These are phyloP conservation scores for Nigrograna mackinnonii DNA, from an alignment of 2,329 filamentous ascomycete species.

Conservation along the genomic window DNA sequence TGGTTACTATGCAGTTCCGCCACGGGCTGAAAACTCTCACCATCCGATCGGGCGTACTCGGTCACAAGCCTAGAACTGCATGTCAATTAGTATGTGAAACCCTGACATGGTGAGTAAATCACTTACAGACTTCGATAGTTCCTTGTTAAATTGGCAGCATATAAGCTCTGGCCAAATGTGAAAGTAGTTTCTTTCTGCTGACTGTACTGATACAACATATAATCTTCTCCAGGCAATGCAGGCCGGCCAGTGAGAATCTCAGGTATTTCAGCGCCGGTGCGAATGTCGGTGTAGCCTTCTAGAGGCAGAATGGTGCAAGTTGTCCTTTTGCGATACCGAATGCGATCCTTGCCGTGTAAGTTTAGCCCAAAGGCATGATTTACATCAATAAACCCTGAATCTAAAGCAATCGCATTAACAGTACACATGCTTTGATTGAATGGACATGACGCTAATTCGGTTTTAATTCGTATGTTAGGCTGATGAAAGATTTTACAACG, in stretches of 20 bases:
- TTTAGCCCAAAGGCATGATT: slow-evolving; percentile 11
- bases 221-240: background rate
- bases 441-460: background rate
- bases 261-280: too few species aligned
- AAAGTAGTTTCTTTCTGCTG: too few species aligned
- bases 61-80: too few species aligned
- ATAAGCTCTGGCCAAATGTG: background rate
- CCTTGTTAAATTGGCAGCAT: background rate
- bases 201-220: background rate
- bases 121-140: too few species aligned
- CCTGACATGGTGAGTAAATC: too few species aligned
- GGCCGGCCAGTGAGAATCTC: background rate
- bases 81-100: too few species aligned
- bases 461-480: background rate
- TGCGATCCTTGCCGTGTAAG: slow-evolving; percentile 1
- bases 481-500: background rate
- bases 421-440: background rate
- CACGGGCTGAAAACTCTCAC: slow-evolving; percentile 2
- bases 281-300: background rate
- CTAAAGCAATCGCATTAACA: slow-evolving; percentile 6
- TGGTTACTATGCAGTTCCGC: slow-evolving; percentile 4
- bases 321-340: slow-evolving; percentile 4
- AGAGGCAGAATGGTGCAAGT: slow-evolving; percentile 10
- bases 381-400: slow-evolving; percentile 17
- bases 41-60: too few species aligned